phyloP scores from a whole-genome alignment of 495 filamentous ascomycete species.

The Lophiostoma macrostomum region DNA sequence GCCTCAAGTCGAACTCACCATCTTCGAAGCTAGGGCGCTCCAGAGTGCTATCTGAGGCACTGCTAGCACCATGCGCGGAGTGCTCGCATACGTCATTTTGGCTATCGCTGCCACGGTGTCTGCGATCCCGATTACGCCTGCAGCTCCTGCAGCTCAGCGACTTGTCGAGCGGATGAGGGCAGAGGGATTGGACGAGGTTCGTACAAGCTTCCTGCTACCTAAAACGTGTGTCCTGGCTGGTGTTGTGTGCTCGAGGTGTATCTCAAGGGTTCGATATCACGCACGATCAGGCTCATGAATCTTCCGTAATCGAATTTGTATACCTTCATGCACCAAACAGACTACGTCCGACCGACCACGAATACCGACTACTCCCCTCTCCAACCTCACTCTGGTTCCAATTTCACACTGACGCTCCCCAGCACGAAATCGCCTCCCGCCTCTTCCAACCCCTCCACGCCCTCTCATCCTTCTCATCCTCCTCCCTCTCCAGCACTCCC shows the following conservation, averaged over 20 bases:
- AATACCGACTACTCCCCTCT: constrained; percentile 20
- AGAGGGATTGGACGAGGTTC: constrained; percentile 22
- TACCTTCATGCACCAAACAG: too few relatives aligned
- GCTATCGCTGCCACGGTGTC: constrained; percentile 4
- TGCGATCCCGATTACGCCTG: constrained; percentile 25
- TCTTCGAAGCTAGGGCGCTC: background rate
- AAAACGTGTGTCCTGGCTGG: too few relatives aligned
- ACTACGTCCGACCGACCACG: too few relatives aligned
- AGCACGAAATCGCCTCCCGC: too few relatives aligned
- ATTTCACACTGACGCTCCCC: too few relatives aligned
- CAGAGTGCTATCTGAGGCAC: background rate
- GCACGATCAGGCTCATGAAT: too few relatives aligned
- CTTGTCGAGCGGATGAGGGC: constrained; percentile 22
- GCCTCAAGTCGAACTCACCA: constrained; percentile 12
- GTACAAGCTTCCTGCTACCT: background rate
- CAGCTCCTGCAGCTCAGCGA: constrained; percentile 17
- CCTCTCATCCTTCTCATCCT: too few relatives aligned
- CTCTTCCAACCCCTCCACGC: too few relatives aligned
- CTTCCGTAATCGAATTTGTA: too few relatives aligned
- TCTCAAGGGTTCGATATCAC: too few relatives aligned
- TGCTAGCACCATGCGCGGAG: constrained; percentile 1
- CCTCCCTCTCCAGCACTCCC: too few relatives aligned
- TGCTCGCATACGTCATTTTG: background rate
- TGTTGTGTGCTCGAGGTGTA: too few relatives aligned
- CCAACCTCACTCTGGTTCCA: background rate